Conservation (phyloP, 805 yeast species). For the Alloascoidea hylecoeti region DNA sequence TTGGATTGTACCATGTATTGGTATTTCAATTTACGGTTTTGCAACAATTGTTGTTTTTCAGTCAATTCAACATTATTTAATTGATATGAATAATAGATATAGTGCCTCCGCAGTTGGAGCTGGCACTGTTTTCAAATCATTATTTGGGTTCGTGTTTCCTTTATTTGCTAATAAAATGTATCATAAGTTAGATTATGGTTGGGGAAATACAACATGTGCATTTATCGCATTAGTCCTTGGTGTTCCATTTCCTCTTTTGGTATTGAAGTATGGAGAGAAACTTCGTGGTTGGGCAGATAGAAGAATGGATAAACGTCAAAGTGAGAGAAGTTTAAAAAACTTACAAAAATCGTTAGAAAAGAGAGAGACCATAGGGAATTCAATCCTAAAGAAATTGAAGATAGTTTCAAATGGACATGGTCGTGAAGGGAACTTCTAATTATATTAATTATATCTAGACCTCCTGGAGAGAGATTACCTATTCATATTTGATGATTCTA, state of each 20-base stretch:
- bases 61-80: slow-evolving; percentile 51
- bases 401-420: too few species aligned
- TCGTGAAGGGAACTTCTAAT: too few species aligned
- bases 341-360: slow-evolving; percentile 16
- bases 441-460: too few species aligned
- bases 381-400: too few species aligned
- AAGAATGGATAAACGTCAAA: slow-evolving; percentile 32
- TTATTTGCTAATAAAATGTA: slow-evolving; percentile 49
- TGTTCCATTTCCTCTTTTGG: slow-evolving; percentile 52
- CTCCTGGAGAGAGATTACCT: too few species aligned
- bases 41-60: slow-evolving; percentile 53
- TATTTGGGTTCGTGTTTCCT: slow-evolving; percentile 60
- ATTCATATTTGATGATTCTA: too few species aligned
- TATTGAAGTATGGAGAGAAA: slow-evolving; percentile 39
- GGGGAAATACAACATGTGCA: slow-evolving; percentile 58
- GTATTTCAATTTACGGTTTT: slow-evolving; percentile 44
- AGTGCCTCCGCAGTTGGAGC: slow-evolving; percentile 63
- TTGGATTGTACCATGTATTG: slow-evolving; percentile 54
- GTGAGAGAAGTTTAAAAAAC: slow-evolving; percentile 25
- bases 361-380: too few species aligned
- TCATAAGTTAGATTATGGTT: slow-evolving; percentile 41
- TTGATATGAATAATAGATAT: slow-evolving; percentile 54
- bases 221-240: slow-evolving; percentile 42
- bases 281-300: slow-evolving; percentile 45
- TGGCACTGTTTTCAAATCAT: slow-evolving; percentile 51